These are phyloP conservation scores for Phytopythium cucurbitacearum DNA, from an alignment of 352 stramenopile genomes.

Conservation along the genomic window DNA sequence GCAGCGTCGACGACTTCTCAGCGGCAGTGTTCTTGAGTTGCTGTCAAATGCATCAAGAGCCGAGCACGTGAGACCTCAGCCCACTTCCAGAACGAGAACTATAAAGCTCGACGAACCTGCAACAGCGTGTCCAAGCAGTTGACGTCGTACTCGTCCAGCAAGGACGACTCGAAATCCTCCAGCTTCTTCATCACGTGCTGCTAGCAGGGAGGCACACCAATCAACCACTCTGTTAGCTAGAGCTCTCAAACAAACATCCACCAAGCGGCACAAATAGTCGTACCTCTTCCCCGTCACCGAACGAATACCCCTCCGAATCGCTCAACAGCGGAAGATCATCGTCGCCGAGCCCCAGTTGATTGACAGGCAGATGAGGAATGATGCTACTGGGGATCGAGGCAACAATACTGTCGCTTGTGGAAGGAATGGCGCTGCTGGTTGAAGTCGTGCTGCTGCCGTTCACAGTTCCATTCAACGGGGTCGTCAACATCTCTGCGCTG, in stretches of 20 bases:
- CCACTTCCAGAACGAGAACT: neutral
- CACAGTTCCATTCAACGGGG: neutral
- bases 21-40: constrained; percentile 57
- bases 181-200: constrained; percentile 87
- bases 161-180: constrained; percentile 84
- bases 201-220: constrained; percentile 22
- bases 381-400: neutral
- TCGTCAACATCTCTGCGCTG: neutral
- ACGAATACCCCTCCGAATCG: constrained; percentile 67
- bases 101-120: constrained; percentile 26
- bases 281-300: constrained; percentile 80
- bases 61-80: no score
- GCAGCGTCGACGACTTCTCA: constrained; percentile 33
- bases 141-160: constrained; percentile 86
- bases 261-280: constrained; percentile 14
- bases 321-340: constrained; percentile 66
- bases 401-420: neutral
- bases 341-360: constrained; percentile 63
- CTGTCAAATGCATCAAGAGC: constrained; percentile 12
- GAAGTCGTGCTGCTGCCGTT: neutral
- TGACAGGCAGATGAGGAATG: neutral
- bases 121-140: constrained; percentile 80
- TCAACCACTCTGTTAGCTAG: neutral
- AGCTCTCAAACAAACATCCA: constrained; percentile 4
- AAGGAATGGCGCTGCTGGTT: no score